Base-by-base conservation (phyloP, 2,329 filamentous ascomycete genomes). In the Ophiostoma sp. region DNA sequence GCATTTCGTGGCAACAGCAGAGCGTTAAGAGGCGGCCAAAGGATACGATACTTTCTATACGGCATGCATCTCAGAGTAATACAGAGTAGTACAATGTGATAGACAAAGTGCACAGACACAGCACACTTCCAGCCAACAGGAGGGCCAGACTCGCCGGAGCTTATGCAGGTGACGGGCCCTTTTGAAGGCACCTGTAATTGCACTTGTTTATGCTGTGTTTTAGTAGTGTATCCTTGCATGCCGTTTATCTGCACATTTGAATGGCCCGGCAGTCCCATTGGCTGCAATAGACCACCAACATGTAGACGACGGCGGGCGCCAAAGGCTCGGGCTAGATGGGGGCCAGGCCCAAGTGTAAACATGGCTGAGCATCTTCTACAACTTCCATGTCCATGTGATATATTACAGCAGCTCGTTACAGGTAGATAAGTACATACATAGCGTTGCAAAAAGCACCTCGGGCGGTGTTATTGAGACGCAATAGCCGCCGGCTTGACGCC, bases 131-230 rank as follows among this genome's bases (percentile, higher is more conserved):
- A 64, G 57, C 57, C 57, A 64, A 64, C 57, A 64, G 57, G 57
- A 64, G 57, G 15, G 57, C 57, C 31, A 35, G 31, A 11, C 57
- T 20, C 57, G 31, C n/a, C 27, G 31, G 31, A 36, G 57, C 57
- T 36, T 64, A 33, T 64, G 31, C 57, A 35, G 57, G 52, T 27
- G 60, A 64, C 48, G 48, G 67, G 60, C 4, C 65, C 27, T 3
- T 52, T 2, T 67, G 68, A 48, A 70, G 68, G 31, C 68, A 72
- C 52, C 70, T 72, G 68, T 13, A 57, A 48, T 48, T n/a, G 44
- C 44, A 48, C 20, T 48, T 48, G 36, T 39, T 1, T 10, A 39
- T n/a, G 13, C 41, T 17, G 13, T 17, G 41, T 17, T 17, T 48
- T 15, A 5, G 17, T 48, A 20, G 6, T 6, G 41, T 48, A n/a